Base-by-base conservation (phyloP, 805 yeast species). In the Starmerella bacillaris region DNA sequence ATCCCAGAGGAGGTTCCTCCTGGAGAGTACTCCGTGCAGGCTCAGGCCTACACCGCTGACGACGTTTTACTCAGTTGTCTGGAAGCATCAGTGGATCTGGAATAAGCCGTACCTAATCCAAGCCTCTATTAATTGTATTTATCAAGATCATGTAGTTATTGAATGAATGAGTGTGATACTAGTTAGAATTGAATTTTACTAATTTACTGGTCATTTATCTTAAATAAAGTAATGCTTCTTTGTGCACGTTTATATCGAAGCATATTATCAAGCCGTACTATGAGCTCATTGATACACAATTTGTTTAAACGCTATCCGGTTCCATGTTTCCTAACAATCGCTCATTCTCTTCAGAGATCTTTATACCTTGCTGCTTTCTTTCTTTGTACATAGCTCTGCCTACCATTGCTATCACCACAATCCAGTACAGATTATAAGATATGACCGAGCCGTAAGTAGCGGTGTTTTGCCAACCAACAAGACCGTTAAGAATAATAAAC, bases 1-100 rank as follows among this genome's bases (percentile, higher is more conserved):
- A 70, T 89, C 37, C 98, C 98, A 14, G 63, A 65, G 12, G 89
- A 82, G 55, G 92, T 86, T 21, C 98, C 98, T 39, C 94, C 96
- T 17, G 98, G 98, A 27, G 76, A 69, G 52, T 89, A 89, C 60
- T 61, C 70, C 21, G 92, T 86, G 19, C 61, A 66, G 35, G 96
- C 95, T 15, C 72, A 86, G 51, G 98, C 96, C 2, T 89, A 70
- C 61, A 82, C 92, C 27, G 71, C 62, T 28, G 80, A 78, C 36
- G 94, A 82, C 50, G 75, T 68, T 26, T 67, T 78, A 43, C 72
- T 89, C 43, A 72, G 94, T 18, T 89, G 98, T 56, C 61, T 89
- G 47, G 68, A 51, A n/a, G 64, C 65, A 16, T 36, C 46, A 8
- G 61, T 61, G 9, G 57, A 50, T 24, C 56, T 61, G 36, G 83